Evolutionary conservation across 1,139 yeast genomes (phyloP).

Genomic region (Geotrichum phurueaensis): DNA sequence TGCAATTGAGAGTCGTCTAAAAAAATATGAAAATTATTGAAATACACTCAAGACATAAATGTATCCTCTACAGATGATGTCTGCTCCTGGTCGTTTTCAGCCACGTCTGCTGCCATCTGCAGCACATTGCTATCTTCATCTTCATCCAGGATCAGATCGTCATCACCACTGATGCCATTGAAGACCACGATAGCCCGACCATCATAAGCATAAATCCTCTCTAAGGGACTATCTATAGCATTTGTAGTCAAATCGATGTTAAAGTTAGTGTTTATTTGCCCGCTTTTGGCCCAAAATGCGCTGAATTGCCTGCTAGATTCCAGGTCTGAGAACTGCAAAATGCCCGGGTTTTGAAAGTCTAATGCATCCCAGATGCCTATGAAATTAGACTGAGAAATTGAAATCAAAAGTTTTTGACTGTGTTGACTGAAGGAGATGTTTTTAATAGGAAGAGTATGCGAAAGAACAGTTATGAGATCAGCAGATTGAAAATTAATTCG

Average conservation of each 20-base stretch:
- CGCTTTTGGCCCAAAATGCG: slow-evolving; percentile 4
- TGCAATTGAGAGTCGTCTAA: no score
- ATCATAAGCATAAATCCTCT: slow-evolving; percentile 7
- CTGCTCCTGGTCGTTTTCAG: neutral
- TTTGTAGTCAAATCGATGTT: neutral
- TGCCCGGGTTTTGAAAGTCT: slow-evolving; percentile 7
- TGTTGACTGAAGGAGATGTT: slow-evolving; percentile 1
- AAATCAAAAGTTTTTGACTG: slow-evolving; percentile 8
- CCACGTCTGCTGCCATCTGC: slow-evolving; percentile 13
- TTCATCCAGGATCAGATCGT: neutral
- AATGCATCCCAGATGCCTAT: slow-evolving; percentile 15
- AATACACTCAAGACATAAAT: neutral
- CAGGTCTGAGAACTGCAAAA: slow-evolving; percentile 9
- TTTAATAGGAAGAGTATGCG: slow-evolving; percentile 9
- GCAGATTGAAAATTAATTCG: slow-evolving; percentile 1
- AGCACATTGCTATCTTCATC: slow-evolving; percentile 13
- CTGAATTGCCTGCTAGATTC: slow-evolving; percentile 4
- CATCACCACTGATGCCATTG: neutral
- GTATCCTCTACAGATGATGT: slow-evolving; percentile 9
- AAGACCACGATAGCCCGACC: slow-evolving; percentile 7
- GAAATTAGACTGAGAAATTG: slow-evolving; percentile 8
- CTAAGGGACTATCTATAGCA: neutral
- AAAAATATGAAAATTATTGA: neutral
- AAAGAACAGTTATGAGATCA: slow-evolving; percentile 8
- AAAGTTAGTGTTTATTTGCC: neutral